Evolutionary conservation across 768 basidiomycete genomes (phyloP), one percentile per base, ranked within the genome.

Genomic region (Panellus pusillus): DNA sequence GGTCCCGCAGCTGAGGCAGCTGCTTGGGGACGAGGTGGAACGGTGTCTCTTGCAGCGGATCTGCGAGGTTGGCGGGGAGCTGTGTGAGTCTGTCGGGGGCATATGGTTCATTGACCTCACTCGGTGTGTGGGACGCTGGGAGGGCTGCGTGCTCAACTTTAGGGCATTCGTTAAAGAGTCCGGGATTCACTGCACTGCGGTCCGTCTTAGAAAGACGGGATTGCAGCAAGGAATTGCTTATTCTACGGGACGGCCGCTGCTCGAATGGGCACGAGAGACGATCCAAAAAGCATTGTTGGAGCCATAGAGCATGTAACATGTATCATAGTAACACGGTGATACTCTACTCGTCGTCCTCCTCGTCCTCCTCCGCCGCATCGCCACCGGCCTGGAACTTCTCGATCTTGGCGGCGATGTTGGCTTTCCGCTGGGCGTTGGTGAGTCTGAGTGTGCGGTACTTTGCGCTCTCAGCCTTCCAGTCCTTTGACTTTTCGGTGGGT

Each of bases 401-500:
- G 73, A 98, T 98, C 79, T 91, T 98, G 63, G 74, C 79, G 60
- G 89, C 84, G 74, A 99, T 92, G 55, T 79, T 80, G 60, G 78
- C 84, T 71, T 83, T 80, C 69, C 94, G 86, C 77, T 96, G 75
- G 44, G 80, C 92, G 62, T 79, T 66, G 35, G 84, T 91, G 68
- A 93, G 87, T 70, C 78, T 90, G 66, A 62, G 60, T 53, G 74
- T 73, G 73, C 82, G 81, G 80, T 81, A 79, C 71, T 95, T 93
- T 65, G 79, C 68, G 53, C 77, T 73, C 72, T 97, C 96, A 29
- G 87, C 79, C 70, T 89, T 93, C 95, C 95, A 98, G 76, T 95
- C 91, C 65, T 81, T 81, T 38, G 86, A 73, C 78, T 98, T 97
- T 57, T 94, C 90, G 36, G 88, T 84, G 46, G 92, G 87, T 72